Evolutionary conservation across 1,139 yeast genomes (phyloP).

Genomic region (Blastobotrys malaysiensis): DNA sequence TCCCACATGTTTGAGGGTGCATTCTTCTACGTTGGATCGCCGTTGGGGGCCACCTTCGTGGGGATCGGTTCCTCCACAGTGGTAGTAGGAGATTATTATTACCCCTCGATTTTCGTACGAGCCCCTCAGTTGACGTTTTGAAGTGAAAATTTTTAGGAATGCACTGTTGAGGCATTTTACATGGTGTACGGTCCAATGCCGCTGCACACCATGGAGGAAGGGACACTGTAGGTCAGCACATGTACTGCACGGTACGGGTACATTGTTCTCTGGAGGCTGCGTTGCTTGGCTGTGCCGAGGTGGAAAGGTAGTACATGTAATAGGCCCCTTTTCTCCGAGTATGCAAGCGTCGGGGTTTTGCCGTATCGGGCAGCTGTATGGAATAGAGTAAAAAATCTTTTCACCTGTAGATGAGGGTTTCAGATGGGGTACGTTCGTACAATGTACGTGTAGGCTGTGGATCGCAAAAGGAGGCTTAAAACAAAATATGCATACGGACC

Average conservation of each 20-base stretch:
- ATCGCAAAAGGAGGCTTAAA: neutral
- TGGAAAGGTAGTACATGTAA: neutral
- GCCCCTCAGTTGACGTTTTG: no score
- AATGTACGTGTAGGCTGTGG: neutral
- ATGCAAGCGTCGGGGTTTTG: neutral
- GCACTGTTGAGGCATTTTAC: neutral
- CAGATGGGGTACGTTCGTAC: neutral
- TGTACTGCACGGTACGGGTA: neutral
- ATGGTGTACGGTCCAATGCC: no score
- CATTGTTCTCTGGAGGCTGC: neutral
- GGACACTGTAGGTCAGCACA: neutral
- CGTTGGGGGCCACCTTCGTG: neutral
- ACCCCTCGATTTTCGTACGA: no score
- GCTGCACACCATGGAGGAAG: no score
- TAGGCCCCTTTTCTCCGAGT: neutral
- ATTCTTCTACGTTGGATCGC: neutral
- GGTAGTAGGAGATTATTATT: no score
- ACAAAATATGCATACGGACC: neutral
- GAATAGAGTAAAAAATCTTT: neutral
- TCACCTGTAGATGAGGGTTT: neutral
- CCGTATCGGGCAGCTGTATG: neutral
- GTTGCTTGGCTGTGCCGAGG: neutral
- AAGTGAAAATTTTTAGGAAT: no score
- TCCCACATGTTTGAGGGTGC: neutral
- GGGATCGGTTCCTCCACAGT: neutral